Base-by-base conservation (phyloP, 352 stramenopile species). In the Pythium vanterpoolii region DNA sequence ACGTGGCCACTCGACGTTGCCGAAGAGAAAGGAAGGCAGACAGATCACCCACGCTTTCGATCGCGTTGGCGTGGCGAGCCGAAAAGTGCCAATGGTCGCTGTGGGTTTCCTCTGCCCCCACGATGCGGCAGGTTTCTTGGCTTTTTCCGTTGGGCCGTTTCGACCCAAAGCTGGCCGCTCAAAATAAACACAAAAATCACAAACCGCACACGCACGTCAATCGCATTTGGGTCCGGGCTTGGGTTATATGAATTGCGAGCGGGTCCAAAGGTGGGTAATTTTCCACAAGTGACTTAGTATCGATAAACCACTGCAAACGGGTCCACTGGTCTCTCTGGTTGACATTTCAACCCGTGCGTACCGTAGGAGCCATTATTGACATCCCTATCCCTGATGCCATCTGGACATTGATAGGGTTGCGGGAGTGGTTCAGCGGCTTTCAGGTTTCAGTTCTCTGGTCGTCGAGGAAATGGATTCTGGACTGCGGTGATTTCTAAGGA, bases 131-230 rank as follows among this genome's bases (percentile, higher is more conserved):
- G 58, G n/a, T 65, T 65, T 65, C 58, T 65, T 19, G 31, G 58
- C 49, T 58, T 58, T 65, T 65, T 65, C 58, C 31, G 40, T 39
- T 31, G 27, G 56, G 39, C 58, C 58, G 58, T 65, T 65, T 59
- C 58, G 16, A 30, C 24, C 8, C 24, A 27, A 9, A 48, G 1
- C n/a, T 31, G 33, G 30, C n/a, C 46, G 36, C 43, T 45, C 46
- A 19, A 27, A 52, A 34, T 45, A 27, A 60, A 52, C 44, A 51
- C 23, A 51, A 51, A 31, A 42, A 42, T 42, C 34, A 42, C 27
- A 54, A 54, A 27, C 11, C 46, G 13, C 7, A 50, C 50, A 49
- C 42, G 28, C 53, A 60, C 58, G 58, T 58, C 58, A 65, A 58
- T 58, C 58, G 58, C 49, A 50, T 48, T n/a, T n/a, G 23, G 4